Base-by-base conservation (phyloP, 805 yeast genomes). In the Candida quercuum region DNA sequence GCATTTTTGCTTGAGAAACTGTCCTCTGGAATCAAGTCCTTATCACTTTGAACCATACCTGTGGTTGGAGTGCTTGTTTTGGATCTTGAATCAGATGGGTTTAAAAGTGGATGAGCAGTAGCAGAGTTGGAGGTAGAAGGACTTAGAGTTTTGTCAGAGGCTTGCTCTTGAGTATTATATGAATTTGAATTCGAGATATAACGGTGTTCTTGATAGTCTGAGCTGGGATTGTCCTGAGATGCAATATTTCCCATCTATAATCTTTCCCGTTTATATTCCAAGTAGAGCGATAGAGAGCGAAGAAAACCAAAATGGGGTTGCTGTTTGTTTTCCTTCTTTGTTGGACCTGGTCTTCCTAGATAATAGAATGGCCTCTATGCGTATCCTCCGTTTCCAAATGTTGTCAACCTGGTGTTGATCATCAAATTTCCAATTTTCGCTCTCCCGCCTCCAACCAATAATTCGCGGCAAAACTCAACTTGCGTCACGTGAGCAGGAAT, bases 61-160 rank as follows among this genome's bases (percentile, higher is more conserved):
- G 40, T 42, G 6, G 45, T 43, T 25, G 52, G 42, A 3, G 49
- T 37, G n/a, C 52, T 32, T 12, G 49, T 46, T 6, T 45, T 46
- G 6, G 35, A 28, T 6, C 46, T 18, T n/a, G 38, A 24, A 30
- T 42, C 35, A 10, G 41, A 28, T 11, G 53, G 45, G 24, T 37
- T 43, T 22, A 51, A 37, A 5, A 51, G 37, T 10, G 55, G 55
- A 24, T 51, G 55, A 10, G 41, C 40, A 15, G 21, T 32, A 9
- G 20, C 20, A 19, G 35, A 30, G 35, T 29, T 29, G 9, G 31
- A 17, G 21, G 14, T 28, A 13, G 20, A 17, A 17, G 31, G 31
- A 15, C 31, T 28, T n/a, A 28, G 31, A 14, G 31, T 28, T 11
- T 17, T 6, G n/a, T 17, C 18, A 4, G 16, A 14, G 18, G 9